phyloP scores from a whole-genome alignment of 371 early-diverging fungal genomes.

The Coemansia sp. region DNA sequence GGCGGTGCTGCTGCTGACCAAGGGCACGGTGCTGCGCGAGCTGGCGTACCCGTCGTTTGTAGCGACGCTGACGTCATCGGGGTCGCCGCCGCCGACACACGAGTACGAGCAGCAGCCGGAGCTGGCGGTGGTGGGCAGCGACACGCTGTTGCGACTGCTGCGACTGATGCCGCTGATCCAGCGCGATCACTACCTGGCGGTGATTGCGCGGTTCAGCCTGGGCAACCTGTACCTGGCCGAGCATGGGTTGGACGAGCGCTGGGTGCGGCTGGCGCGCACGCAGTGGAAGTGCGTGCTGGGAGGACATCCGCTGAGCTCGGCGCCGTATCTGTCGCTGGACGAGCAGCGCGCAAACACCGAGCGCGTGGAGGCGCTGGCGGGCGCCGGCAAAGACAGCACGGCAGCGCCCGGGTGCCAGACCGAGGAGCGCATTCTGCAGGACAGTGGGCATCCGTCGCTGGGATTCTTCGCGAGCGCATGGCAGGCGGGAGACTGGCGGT shows the following conservation, averaged over 20 bases:
- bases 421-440: slow-evolving; percentile 31
- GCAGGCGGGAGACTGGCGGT: slow-evolving; percentile 22
- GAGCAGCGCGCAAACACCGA: slow-evolving; percentile 23
- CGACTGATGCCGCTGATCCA: slow-evolving; percentile 36
- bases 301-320: slow-evolving; percentile 31
- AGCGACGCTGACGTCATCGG: background rate
- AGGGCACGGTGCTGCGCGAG: slow-evolving; percentile 57
- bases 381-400: background rate
- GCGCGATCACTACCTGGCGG: slow-evolving; percentile 43
- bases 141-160: slow-evolving; percentile 32
- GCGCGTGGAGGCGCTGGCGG: background rate
- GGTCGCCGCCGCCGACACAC: background rate
- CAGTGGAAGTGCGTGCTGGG: slow-evolving; percentile 44
- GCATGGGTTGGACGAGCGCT: slow-evolving; percentile 3
- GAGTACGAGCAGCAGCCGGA: slow-evolving; percentile 1
- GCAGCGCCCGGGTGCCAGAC: slow-evolving; percentile 21
- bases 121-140: slow-evolving; percentile 14
- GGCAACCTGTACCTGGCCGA: slow-evolving; percentile 32
- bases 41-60: slow-evolving; percentile 36
- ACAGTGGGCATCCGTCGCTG: slow-evolving; percentile 32
- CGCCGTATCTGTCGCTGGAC: slow-evolving; percentile 36
- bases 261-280: slow-evolving; percentile 22
- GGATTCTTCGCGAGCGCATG: slow-evolving; percentile 27
- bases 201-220: slow-evolving; percentile 30
- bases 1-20: slow-evolving; percentile 63